Conservation (phyloP, 495 filamentous ascomycete species). For the Aspergillus sclerotioniger region DNA sequence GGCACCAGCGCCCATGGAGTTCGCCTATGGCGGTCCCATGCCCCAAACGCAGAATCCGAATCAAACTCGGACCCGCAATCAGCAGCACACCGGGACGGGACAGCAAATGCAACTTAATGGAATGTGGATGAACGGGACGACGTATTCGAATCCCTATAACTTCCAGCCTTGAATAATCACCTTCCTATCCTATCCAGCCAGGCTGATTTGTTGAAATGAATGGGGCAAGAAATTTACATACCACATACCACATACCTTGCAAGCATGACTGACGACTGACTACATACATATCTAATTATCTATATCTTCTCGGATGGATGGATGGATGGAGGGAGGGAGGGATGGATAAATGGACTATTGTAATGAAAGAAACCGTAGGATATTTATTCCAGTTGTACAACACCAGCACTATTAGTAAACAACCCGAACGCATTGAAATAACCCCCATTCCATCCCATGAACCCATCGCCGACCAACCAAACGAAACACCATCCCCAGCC, state of each 20-base stretch:
- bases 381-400: neutral
- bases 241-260: neutral
- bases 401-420: too few relatives aligned
- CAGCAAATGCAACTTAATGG: neutral
- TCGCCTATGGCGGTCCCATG: neutral
- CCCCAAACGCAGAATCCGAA: neutral
- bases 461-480: neutral
- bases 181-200: neutral
- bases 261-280: neutral
- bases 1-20: neutral
- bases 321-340: neutral
- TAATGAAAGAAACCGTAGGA: neutral
- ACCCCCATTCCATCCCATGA: neutral
- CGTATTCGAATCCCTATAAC: neutral
- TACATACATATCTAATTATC: neutral
- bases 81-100: neutral
- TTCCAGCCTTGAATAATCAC: neutral
- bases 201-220: too few relatives aligned
- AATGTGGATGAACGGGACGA: slow-evolving; percentile 1
- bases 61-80: neutral
- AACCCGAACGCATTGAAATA: too few relatives aligned
- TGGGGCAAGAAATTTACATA: too few relatives aligned
- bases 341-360: too few relatives aligned
- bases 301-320: neutral
- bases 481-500: slow-evolving; percentile 4